Evolutionary conservation across 805 yeast genomes (phyloP).

Genomic region (Hanseniaspora osmophila): DNA sequence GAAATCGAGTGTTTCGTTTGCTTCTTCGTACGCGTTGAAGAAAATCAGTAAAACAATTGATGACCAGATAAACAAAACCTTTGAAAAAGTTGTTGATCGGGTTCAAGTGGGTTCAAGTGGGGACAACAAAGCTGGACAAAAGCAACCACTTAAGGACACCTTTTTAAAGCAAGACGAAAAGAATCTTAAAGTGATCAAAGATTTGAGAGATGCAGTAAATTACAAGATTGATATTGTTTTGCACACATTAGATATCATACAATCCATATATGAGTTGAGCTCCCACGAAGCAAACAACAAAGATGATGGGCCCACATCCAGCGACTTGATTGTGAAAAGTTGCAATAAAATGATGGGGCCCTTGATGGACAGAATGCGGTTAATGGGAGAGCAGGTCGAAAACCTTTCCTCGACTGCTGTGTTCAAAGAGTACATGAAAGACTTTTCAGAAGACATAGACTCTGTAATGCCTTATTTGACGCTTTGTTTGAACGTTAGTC

Average conservation of each 20-base stretch:
- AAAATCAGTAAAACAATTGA: slow-evolving; percentile 40
- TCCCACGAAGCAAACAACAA: too few relatives aligned
- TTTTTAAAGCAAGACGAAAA: slow-evolving; percentile 29
- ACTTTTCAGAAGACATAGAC: not conserved
- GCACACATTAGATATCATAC: slow-evolving; percentile 54
- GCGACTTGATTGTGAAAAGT: slow-evolving; percentile 18
- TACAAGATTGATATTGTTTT: slow-evolving; percentile 47
- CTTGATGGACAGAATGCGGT: slow-evolving; percentile 37
- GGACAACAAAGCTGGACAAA: slow-evolving; percentile 1
- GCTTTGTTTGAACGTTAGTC: not conserved
- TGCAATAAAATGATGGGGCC: slow-evolving; percentile 43
- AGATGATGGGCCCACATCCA: not conserved
- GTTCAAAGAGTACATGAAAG: not conserved
- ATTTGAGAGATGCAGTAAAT: slow-evolving; percentile 31
- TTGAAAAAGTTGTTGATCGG: slow-evolving; percentile 23
- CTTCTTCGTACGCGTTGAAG: slow-evolving; percentile 58
- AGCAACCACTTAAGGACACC: not conserved
- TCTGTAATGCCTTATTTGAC: not conserved
- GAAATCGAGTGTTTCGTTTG: slow-evolving; percentile 59
- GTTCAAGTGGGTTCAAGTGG: slow-evolving; percentile 1
- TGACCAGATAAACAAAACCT: slow-evolving; percentile 5
- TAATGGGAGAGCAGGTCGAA: slow-evolving; percentile 23
- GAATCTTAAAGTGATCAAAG: slow-evolving; percentile 33
- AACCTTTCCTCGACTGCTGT: slow-evolving; percentile 15
- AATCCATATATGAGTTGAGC: slow-evolving; percentile 31